These are phyloP conservation scores for Psilocybe subaeruginosa DNA, from an alignment of 768 basidiomycete genomes.

Conservation along the genomic window DNA sequence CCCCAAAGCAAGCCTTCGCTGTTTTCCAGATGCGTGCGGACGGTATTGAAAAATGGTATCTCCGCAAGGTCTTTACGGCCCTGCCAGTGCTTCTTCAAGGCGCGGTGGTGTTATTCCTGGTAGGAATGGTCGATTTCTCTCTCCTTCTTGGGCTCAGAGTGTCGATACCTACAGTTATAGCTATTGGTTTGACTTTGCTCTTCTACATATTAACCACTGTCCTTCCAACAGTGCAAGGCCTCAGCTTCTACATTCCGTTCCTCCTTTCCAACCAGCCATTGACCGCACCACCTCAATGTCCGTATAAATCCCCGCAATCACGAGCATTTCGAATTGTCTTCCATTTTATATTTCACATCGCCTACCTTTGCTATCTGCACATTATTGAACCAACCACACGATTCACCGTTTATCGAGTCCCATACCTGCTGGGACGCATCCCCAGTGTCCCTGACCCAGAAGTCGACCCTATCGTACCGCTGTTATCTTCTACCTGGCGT, in stretches of 20 bases:
- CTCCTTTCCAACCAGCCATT: neutral
- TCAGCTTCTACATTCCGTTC: neutral
- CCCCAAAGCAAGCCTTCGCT: neutral
- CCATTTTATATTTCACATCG: neutral
- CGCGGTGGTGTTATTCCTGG: neutral
- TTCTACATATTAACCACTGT: neutral
- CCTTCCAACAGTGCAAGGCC: slow-evolving; percentile 6
- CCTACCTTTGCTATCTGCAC: neutral
- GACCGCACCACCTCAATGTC: slow-evolving; percentile 1
- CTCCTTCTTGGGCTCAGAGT: neutral
- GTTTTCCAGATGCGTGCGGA: slow-evolving; percentile 1
- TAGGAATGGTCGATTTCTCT: slow-evolving; percentile 4
- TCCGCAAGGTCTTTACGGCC: slow-evolving; percentile 1
- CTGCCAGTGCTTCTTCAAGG: neutral
- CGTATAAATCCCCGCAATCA: slow-evolving; percentile 8
- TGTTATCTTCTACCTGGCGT: neutral
- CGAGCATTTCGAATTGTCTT: slow-evolving; percentile 4
- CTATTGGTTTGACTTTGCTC: neutral
- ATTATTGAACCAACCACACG: neutral
- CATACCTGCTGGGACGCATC: neutral
- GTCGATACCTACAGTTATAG: neutral
- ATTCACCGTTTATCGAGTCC: neutral
- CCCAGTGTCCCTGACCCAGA: neutral
- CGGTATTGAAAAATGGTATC: neutral
- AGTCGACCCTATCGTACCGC: neutral